These are phyloP conservation scores for Pythium scleroteichum DNA, from an alignment of 352 stramenopile species.

Conservation along the genomic window DNA sequence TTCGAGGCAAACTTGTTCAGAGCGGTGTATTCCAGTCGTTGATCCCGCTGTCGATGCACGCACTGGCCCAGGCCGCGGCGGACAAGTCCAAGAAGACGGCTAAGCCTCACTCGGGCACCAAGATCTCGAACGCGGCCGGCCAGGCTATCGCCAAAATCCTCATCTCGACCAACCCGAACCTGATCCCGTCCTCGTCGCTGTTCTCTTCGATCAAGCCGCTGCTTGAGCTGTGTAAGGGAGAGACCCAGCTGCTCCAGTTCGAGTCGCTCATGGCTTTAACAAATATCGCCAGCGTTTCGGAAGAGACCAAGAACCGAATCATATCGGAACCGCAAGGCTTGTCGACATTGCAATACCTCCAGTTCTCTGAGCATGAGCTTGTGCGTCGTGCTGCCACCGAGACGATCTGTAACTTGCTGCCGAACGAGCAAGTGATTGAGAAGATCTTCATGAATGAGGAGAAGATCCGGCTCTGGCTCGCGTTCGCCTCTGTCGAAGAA, in stretches of 20 bases:
- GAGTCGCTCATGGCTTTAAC: slow-evolving; percentile 97
- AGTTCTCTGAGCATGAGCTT: slow-evolving; percentile 98
- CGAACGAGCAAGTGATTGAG: slow-evolving; percentile 92
- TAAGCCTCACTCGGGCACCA: slow-evolving; percentile 63
- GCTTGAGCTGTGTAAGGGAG: slow-evolving; percentile 94
- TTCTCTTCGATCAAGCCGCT: slow-evolving; percentile 86
- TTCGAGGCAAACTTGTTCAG: slow-evolving; percentile 79
- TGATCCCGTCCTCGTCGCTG: slow-evolving; percentile 77
- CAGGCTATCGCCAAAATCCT: slow-evolving; percentile 96
- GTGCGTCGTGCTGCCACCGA: slow-evolving; percentile 96
- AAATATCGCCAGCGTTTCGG: slow-evolving; percentile 94
- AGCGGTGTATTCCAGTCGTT: slow-evolving; percentile 76
- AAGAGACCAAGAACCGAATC: slow-evolving; percentile 93
- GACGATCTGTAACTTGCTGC: slow-evolving; percentile 95
- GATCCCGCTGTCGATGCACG: slow-evolving; percentile 60
- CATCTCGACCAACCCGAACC: slow-evolving; percentile 95
- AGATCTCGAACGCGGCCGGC: slow-evolving; percentile 86
- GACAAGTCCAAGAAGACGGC: slow-evolving; percentile 24
- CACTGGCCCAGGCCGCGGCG: slow-evolving; percentile 19
- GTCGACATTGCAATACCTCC: slow-evolving; percentile 82
- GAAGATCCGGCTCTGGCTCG: slow-evolving; percentile 93
- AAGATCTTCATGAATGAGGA: slow-evolving; percentile 93
- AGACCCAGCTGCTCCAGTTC: slow-evolving; percentile 89
- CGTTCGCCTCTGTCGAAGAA: slow-evolving; percentile 91
- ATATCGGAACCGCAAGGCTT: slow-evolving; percentile 65